Percentiles rank a stretch among this genome's conserved stretches.
phyloP scores from a whole-genome alignment of 139 green algal species.

The Tetraselmis striata region DNA sequence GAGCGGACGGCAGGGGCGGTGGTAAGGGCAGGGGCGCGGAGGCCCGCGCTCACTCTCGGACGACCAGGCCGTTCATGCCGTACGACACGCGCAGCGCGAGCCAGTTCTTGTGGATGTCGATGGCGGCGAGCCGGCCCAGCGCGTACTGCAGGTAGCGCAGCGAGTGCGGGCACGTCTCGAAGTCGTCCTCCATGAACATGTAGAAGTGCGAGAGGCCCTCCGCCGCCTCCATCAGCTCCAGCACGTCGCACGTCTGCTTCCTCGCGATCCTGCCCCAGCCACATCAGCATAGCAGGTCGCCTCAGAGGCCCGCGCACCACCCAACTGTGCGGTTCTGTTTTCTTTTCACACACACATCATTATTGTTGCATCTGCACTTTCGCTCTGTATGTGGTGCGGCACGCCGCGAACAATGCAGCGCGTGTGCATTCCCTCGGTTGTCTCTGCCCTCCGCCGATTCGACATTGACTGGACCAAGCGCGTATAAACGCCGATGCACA shows the following conservation, averaged over 20 bases:
- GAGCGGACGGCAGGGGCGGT: too few relatives aligned
- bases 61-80: conserved; percentile 39
- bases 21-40: too few relatives aligned
- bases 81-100: conserved; percentile 28
- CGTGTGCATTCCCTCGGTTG: too few relatives aligned
- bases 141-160: conserved; percentile 20
- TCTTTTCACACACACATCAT: background rate
- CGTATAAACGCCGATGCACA: too few relatives aligned
- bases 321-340: background rate
- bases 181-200: conserved; percentile 43
- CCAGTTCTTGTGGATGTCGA: conserved; percentile 6
- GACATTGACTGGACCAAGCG: too few relatives aligned
- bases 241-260: conserved; percentile 32
- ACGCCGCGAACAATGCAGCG: too few relatives aligned
- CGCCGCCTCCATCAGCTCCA: conserved; percentile 23
- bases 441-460: too few relatives aligned
- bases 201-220: conserved; percentile 18
- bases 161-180: conserved; percentile 7
- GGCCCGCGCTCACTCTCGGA: background rate
- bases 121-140: conserved; percentile 13
- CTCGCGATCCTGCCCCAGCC: conserved; percentile 19
- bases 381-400: too few relatives aligned
- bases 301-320: too few relatives aligned
- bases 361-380: background rate
- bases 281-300: background rate